Base-by-base conservation (phyloP, 2,329 filamentous ascomycete species). In the Madurella fahalii region DNA sequence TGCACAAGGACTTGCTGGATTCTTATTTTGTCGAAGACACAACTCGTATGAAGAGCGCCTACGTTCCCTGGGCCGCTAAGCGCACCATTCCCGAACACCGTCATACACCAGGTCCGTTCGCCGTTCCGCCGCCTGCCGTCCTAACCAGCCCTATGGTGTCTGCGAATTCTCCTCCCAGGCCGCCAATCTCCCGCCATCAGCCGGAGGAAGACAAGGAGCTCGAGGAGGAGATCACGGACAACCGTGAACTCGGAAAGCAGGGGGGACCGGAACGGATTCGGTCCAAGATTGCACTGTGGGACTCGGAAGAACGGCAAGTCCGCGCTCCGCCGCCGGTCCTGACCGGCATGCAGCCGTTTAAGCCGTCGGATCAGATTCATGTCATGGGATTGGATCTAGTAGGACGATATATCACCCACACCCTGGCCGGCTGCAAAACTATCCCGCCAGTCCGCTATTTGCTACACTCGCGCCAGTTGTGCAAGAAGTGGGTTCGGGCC, bases 331-430 rank as follows among this genome's bases (percentile, higher is more conserved):
- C 12, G 11, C 32, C 37, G 17, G 5, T 25, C 5, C 32, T 25
- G 2, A 20, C 39, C 17, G 48, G 9, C 5, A n/a, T 31, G 17
- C 50, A 39, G 16, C n/a, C 44, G 44, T 53, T 53, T 16, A 11
- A 15, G 32, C 42, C 41, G n/a, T 55, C 61, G 4, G 63, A 68
- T n/a, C 56, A 64, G 12, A 57, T 69, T 2, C 52, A 69, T 50
- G 57, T 70, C 7, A 57, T 70, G 43, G 68, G 68, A 2, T 45
- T 57, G 43, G 61, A 68, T 54, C 40, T 57, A 11, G 49, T 43
- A 9, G 68, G 67, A 7, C 60, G 59, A 37, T 71, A 65, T 46
- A 62, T 71, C 49, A 61, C 67, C 1, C 67, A 70, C 51, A 52
- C 59, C 2, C 53, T 71, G 15, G 64, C 69, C 11, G 59, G 63